phyloP scores from a whole-genome alignment of 768 basidiomycete genomes.

The Rhodotorula paludigena region DNA sequence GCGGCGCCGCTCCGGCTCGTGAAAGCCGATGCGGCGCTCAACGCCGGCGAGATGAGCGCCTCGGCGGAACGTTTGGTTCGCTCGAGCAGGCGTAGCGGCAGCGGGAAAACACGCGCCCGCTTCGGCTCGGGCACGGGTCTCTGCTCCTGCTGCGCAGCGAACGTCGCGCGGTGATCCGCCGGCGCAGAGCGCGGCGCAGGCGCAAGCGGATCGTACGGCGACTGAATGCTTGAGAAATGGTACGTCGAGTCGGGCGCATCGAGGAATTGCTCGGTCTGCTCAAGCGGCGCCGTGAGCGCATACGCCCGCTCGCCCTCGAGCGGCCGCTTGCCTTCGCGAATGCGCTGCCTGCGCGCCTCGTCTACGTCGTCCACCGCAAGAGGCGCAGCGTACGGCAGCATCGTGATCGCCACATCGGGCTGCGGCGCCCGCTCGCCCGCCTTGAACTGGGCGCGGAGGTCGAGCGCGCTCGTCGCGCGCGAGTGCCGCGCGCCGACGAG shows the following conservation, averaged over 20 bases:
- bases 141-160: slow-evolving; percentile 12
- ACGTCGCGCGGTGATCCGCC: slow-evolving; percentile 1
- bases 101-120: slow-evolving; percentile 13
- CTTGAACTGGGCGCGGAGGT: slow-evolving; percentile 33
- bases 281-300: not conserved
- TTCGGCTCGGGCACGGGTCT: not conserved
- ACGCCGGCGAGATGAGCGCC: slow-evolving; percentile 8
- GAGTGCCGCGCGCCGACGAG: slow-evolving; percentile 10
- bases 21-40: slow-evolving; percentile 5
- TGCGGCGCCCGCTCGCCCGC: slow-evolving; percentile 1
- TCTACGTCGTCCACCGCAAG: not conserved
- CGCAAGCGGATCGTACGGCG: slow-evolving; percentile 19
- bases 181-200: slow-evolving; percentile 18
- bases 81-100: slow-evolving; percentile 28
- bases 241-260: not conserved
- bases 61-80: slow-evolving; percentile 2
- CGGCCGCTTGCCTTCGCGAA: slow-evolving; percentile 24
- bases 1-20: not conserved
- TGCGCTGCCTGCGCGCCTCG: not conserved
- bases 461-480: slow-evolving; percentile 29
- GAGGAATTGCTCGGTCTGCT: not conserved
- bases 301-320: slow-evolving; percentile 20
- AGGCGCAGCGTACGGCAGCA: not conserved
- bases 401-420: slow-evolving; percentile 11
- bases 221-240: not conserved